Conservation (phyloP, 1,284 basidiomycete species). For the Porodaedalea pini region DNA sequence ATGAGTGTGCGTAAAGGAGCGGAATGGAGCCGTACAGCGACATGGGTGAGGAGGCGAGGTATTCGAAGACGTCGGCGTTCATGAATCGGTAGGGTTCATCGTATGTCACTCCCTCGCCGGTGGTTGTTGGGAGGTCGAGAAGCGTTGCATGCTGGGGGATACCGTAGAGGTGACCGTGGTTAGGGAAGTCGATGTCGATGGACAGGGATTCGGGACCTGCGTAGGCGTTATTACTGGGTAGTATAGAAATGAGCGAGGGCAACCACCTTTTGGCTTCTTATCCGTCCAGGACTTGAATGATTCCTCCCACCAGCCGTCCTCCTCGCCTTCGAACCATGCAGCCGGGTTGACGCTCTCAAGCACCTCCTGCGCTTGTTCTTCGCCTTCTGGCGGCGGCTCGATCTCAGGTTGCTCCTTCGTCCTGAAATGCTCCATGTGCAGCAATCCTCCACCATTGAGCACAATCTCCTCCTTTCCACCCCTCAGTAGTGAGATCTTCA, state of each 20-base stretch:
- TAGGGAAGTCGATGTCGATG: constrained; percentile 91
- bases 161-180: constrained; percentile 86
- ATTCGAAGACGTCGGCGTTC: constrained; percentile 98
- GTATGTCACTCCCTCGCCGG: constrained; percentile 67
- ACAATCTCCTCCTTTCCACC: constrained; percentile 82
- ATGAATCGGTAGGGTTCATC: constrained; percentile 92
- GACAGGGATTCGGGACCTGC: constrained; percentile 91
- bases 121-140: constrained; percentile 83
- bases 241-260: constrained; percentile 16
- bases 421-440: constrained; percentile 98
- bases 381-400: constrained; percentile 34
- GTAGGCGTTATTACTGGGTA: not conserved
- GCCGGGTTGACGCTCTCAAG: constrained; percentile 54
- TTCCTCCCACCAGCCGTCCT: constrained; percentile 90
- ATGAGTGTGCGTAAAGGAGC: constrained; percentile 88
- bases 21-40: constrained; percentile 92
- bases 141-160: constrained; percentile 96
- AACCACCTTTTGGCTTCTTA: constrained; percentile 91
- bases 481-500: constrained; percentile 69
- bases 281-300: constrained; percentile 84
- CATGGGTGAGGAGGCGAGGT: constrained; percentile 87
- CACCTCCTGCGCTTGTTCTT: constrained; percentile 50
- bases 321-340: constrained; percentile 87
- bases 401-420: constrained; percentile 49
- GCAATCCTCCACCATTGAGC: constrained; percentile 83